Evolutionary conservation across 2,329 filamentous ascomycete genomes (phyloP).

Genomic region (Ophiosphaerella herpotricha): DNA sequence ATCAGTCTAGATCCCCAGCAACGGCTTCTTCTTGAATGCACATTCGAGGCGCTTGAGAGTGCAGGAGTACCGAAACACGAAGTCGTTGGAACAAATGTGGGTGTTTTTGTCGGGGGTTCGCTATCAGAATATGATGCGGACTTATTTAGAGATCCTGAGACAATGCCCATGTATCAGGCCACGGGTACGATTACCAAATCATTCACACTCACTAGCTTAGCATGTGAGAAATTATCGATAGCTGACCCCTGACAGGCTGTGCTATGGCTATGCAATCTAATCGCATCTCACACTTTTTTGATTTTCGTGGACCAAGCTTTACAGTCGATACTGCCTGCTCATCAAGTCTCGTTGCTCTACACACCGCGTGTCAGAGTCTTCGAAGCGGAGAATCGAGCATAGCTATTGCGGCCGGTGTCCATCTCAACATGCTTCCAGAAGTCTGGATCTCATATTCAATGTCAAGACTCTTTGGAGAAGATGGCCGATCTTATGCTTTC

Average conservation of each 20-base stretch:
- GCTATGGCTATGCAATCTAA: conserved; percentile 37
- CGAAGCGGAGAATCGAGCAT: conserved; percentile 30
- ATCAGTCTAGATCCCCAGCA: conserved; percentile 41
- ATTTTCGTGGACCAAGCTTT: conserved; percentile 34
- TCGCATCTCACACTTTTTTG: conserved; percentile 38
- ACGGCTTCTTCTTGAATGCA: conserved; percentile 37
- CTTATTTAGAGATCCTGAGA: conserved; percentile 27
- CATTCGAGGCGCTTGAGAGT: conserved; percentile 49
- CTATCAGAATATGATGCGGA: conserved; percentile 32
- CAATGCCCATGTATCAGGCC: conserved; percentile 33
- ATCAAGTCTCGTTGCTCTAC: conserved; percentile 31
- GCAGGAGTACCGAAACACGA: conserved; percentile 37
- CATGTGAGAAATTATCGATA: background rate
- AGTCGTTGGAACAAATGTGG: conserved; percentile 32
- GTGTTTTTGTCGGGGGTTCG: conserved; percentile 30
- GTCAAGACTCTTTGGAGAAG: conserved; percentile 30
- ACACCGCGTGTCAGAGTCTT: conserved; percentile 35
- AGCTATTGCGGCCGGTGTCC: conserved; percentile 28
- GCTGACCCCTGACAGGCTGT: conserved; percentile 5
- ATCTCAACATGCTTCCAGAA: conserved; percentile 30
- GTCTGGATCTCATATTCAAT: conserved; percentile 30
- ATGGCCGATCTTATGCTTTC: conserved; percentile 40
- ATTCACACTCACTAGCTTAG: background rate
- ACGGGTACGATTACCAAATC: conserved; percentile 17
- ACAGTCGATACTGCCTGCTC: conserved; percentile 43